Conservation (phyloP, 1,284 basidiomycete genomes). For the Boletus semigastroideus region DNA sequence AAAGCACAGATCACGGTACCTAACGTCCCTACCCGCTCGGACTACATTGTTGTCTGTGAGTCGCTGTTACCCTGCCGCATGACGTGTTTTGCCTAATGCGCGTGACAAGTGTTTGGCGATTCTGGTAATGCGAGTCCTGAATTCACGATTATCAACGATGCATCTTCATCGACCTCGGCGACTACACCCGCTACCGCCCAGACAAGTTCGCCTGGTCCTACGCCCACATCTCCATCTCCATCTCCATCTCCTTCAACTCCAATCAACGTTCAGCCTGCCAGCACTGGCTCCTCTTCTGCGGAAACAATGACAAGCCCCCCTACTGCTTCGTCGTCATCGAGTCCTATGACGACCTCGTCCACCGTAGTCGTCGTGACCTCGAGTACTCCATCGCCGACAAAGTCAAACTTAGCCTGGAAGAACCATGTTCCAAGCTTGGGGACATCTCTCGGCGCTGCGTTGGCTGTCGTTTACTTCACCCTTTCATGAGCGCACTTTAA, state of each 20-base stretch:
- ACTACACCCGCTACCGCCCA: slow-evolving; percentile 9
- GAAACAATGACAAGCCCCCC: not conserved
- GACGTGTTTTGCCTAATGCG: not conserved
- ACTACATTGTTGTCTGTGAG: slow-evolving; percentile 52
- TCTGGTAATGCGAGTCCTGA: slow-evolving; percentile 45
- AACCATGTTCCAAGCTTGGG: slow-evolving; percentile 17
- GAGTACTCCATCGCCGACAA: slow-evolving; percentile 10
- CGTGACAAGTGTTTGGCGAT: slow-evolving; percentile 38
- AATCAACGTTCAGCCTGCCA: not conserved
- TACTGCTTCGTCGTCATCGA: not conserved
- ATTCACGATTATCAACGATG: slow-evolving; percentile 39
- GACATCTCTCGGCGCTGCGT: slow-evolving; percentile 13
- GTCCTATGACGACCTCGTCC: slow-evolving; percentile 2
- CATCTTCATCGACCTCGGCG: slow-evolving; percentile 20
- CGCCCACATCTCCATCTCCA: slow-evolving; percentile 12
- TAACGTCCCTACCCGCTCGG: slow-evolving; percentile 39
- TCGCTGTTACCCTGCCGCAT: slow-evolving; percentile 11
- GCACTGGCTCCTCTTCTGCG: not conserved
- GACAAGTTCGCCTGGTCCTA: slow-evolving; percentile 4
- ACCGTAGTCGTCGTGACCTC: slow-evolving; percentile 8
- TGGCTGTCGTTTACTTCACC: slow-evolving; percentile 16
- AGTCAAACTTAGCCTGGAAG: slow-evolving; percentile 27
- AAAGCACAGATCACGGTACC: slow-evolving; percentile 57
- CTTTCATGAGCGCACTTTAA: slow-evolving; percentile 20
- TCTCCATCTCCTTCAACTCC: slow-evolving; percentile 2